Evolutionary conservation across 108 stramenopile species (phyloP).

Genomic region (Nannochloropsis salina): DNA sequence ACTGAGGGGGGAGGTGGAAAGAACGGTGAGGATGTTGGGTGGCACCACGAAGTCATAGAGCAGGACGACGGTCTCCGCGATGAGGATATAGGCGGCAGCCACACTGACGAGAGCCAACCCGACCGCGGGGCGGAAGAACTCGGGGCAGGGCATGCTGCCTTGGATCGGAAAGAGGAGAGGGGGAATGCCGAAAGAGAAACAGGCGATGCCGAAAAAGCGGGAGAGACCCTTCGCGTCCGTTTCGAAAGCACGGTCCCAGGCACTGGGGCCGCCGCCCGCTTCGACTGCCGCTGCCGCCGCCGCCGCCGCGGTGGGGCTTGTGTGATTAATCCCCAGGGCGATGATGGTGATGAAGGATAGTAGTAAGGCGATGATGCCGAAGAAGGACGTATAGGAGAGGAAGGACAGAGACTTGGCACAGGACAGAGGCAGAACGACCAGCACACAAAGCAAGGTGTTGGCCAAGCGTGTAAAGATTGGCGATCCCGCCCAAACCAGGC

Average conservation of each 20-base stretch:
- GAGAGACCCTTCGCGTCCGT: not conserved
- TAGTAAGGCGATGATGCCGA: not conserved
- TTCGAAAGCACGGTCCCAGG: not conserved
- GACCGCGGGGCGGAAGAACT: not conserved
- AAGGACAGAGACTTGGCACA: slow-evolving; percentile 11
- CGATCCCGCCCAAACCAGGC: not conserved
- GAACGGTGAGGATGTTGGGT: not conserved
- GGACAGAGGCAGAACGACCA: not conserved
- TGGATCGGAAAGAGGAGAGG: not conserved
- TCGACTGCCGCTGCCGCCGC: not conserved
- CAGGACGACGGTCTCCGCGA: not conserved
- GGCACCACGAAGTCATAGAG: not conserved
- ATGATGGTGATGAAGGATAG: slow-evolving; percentile 17
- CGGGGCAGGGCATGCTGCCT: not conserved
- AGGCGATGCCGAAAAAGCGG: not conserved
- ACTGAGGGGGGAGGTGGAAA: not conserved
- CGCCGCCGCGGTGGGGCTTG: not conserved
- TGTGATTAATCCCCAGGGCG: not conserved
- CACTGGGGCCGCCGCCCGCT: not conserved
- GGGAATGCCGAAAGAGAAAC: not conserved
- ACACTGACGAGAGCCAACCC: not conserved
- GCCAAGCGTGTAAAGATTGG: not conserved
- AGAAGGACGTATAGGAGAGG: not conserved
- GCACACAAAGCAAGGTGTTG: not conserved
- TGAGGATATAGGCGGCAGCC: not conserved